phyloP scores from a whole-genome alignment of 768 basidiomycete genomes.

The Kwoniella sp. region DNA sequence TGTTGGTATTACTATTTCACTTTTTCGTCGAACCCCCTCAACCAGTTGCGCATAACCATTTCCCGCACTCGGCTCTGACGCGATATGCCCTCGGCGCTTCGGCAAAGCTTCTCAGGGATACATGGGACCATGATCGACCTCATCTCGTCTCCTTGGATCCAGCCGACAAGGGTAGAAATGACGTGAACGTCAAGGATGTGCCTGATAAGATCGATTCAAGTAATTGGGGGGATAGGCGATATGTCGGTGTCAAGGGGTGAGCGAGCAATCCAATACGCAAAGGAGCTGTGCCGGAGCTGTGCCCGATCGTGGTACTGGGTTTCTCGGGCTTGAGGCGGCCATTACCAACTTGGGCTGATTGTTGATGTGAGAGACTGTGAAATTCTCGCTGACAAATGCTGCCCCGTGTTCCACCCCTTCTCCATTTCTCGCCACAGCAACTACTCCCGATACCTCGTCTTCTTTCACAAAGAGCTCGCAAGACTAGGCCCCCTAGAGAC shows the following conservation, averaged over 20 bases:
- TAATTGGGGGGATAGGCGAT: constrained; percentile 39
- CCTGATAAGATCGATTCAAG: constrained; percentile 30
- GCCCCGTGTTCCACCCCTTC: too few relatives aligned
- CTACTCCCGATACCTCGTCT: constrained; percentile 40
- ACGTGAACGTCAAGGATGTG: constrained; percentile 13
- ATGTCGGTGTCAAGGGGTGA: constrained; percentile 37
- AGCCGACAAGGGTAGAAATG: constrained; percentile 9
- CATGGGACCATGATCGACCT: constrained; percentile 26
- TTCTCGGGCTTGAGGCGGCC: neutral
- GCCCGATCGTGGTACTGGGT: too few relatives aligned
- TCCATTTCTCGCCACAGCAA: constrained; percentile 21
- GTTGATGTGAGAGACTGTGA: neutral
- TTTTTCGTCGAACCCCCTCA: neutral
- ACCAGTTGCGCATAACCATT: constrained; percentile 44
- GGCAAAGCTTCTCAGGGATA: constrained; percentile 32
- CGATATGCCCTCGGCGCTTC: constrained; percentile 44
- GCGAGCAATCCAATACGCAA: too few relatives aligned
- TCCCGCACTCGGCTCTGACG: constrained; percentile 43
- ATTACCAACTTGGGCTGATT: neutral
- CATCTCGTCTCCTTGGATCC: constrained; percentile 34
- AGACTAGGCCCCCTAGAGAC: constrained; percentile 32
- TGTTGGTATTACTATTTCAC: too few relatives aligned
- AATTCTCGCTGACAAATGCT: neutral
- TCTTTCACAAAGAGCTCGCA: constrained; percentile 44
- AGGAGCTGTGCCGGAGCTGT: too few relatives aligned